Percentiles rank a stretch among this genome's conserved stretches.
Conservation (phyloP, 179 eudicot genomes). For the Patellifolia procumbens region DNA sequence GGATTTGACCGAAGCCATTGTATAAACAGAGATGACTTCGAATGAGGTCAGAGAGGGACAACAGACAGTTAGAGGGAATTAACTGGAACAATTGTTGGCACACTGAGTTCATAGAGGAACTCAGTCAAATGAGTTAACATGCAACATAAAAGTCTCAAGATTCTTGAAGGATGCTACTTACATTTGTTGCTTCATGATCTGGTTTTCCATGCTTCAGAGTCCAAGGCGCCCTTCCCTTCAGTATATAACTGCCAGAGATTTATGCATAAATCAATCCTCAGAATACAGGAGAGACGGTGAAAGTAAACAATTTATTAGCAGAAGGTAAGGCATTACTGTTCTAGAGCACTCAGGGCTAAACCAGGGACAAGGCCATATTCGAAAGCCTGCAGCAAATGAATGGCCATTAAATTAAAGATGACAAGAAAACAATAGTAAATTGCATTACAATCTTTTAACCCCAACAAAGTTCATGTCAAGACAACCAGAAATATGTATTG, state of each 20-base stretch:
- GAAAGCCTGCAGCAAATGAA: conserved; percentile 64
- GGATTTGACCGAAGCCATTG: no score
- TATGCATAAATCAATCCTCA: conserved; percentile 16
- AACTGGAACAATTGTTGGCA: no score
- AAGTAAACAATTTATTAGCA: conserved; percentile 1
- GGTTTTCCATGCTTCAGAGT: conserved; percentile 91
- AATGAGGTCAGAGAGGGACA: no score
- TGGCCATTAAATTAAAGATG: conserved; percentile 5
- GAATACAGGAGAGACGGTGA: not conserved
- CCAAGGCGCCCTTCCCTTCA: conserved; percentile 78
- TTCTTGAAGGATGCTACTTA: conserved; percentile 29
- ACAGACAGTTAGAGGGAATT: no score
- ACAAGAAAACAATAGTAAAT: conserved; percentile 1
- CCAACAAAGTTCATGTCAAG: not conserved
- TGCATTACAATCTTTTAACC: not conserved
- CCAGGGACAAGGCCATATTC: conserved; percentile 91
- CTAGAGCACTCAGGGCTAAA: conserved; percentile 69
- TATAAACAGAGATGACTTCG: no score
- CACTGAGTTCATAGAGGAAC: no score
- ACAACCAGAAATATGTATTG: no score
- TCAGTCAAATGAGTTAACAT: no score
- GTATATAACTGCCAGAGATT: conserved; percentile 56
- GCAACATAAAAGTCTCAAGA: conserved; percentile 6
- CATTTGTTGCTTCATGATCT: conserved; percentile 83
- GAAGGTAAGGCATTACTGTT: conserved; percentile 58